Conservation (phyloP, 1,284 basidiomycete genomes). For the Ustilago cynodontis region DNA sequence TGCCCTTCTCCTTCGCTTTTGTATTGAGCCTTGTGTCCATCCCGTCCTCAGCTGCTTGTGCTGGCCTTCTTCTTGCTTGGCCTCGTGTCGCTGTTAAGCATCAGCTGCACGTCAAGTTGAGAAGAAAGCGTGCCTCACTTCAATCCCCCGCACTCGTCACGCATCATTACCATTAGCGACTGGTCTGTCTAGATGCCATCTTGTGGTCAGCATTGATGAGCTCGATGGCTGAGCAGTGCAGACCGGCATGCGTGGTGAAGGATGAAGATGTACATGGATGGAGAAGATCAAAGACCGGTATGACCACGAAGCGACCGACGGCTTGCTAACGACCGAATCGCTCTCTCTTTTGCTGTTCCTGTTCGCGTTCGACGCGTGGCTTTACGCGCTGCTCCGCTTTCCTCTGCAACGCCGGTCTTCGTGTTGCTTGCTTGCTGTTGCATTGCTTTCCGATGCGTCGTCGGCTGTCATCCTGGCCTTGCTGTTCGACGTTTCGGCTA, state of each 20-base stretch:
- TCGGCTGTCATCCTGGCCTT: not conserved
- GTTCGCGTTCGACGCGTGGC: conserved; percentile 2
- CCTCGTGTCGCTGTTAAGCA: not conserved
- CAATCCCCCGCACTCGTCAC: too few relatives aligned
- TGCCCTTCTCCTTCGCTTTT: not conserved
- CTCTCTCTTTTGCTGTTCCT: not conserved
- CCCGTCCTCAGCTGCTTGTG: not conserved
- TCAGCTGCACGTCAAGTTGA: not conserved
- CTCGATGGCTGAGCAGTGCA: not conserved
- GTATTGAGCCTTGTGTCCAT: not conserved
- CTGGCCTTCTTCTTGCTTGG: not conserved
- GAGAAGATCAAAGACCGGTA: not conserved
- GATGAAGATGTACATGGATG: not conserved
- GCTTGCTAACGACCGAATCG: not conserved
- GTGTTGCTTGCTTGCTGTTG: not conserved
- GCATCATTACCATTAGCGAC: too few relatives aligned
- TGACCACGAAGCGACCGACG: not conserved
- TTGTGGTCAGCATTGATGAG: too few relatives aligned
- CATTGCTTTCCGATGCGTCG: not conserved
- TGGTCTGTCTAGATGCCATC: too few relatives aligned
- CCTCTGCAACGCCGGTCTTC: not conserved
- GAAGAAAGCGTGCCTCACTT: not conserved
- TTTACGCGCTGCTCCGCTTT: conserved; percentile 4
- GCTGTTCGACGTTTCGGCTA: not conserved
- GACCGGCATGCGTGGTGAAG: not conserved